These are phyloP conservation scores for Corinectria fuckeliana DNA, from an alignment of 2,329 filamentous ascomycete species.

Conservation along the genomic window DNA sequence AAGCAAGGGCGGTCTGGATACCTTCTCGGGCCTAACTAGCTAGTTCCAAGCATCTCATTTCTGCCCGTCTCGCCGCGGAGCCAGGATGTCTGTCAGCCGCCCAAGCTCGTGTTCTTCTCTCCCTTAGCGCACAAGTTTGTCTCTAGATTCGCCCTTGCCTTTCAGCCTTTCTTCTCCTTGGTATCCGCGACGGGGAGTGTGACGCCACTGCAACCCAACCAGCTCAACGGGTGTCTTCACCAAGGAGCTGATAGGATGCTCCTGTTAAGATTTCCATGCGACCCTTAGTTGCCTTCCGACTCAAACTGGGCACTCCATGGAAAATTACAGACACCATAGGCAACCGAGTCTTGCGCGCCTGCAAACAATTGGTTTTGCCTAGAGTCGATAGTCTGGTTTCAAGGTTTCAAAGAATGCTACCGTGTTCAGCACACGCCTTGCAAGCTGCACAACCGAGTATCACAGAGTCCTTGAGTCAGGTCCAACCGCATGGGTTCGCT, in stretches of 20 bases:
- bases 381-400: neutral
- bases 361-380: neutral
- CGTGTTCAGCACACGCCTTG: neutral
- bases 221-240: conserved; percentile 1
- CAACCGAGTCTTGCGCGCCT: neutral
- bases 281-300: neutral
- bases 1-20: conserved; percentile 13
- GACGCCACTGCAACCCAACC: conserved; percentile 9
- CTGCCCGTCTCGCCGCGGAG: conserved; percentile 11
- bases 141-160: neutral
- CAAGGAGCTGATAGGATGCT: conserved; percentile 2
- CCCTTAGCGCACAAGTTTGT: neutral
- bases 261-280: neutral
- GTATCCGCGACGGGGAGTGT: neutral
- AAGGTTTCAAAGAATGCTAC: neutral
- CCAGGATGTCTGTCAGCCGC: conserved; percentile 1
- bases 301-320: neutral
- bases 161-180: neutral
- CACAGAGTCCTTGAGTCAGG: neutral
- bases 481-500: neutral
- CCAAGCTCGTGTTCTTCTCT: neutral
- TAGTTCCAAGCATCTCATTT: neutral
- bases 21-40: neutral
- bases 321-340: neutral
- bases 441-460: neutral